Percentiles rank a stretch among this genome's conserved stretches.
phyloP scores from a whole-genome alignment of 208 protist species.

The Crithidia bombi region DNA sequence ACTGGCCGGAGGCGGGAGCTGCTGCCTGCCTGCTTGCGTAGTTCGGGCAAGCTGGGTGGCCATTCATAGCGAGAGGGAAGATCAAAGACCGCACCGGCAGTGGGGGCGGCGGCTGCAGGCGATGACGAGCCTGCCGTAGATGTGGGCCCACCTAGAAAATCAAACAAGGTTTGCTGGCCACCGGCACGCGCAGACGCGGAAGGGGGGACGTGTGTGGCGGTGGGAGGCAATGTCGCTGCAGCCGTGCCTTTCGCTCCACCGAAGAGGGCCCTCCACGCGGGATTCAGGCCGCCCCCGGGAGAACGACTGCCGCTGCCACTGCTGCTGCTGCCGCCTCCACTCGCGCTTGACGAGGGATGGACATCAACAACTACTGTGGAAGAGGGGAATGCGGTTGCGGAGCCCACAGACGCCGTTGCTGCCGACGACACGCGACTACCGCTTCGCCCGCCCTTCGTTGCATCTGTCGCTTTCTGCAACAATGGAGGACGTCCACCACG shows the following conservation, averaged over 20 bases:
- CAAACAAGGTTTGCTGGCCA: conserved; percentile 23
- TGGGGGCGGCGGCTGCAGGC: neutral
- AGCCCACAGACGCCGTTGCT: neutral
- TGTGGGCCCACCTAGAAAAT: neutral
- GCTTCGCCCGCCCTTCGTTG: neutral
- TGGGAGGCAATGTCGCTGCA: neutral
- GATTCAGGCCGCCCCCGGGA: conserved; percentile 1
- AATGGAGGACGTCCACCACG: conserved; percentile 8
- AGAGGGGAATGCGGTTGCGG: neutral
- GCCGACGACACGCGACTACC: neutral
- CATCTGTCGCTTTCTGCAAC: neutral
- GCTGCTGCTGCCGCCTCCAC: neutral
- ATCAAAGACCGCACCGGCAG: neutral
- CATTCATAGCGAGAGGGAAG: conserved; percentile 25
- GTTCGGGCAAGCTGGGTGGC: conserved; percentile 23
- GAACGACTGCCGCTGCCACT: neutral
- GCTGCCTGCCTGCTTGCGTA: conserved; percentile 12
- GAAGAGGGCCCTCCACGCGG: conserved; percentile 34
- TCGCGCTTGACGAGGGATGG: neutral
- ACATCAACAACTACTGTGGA: neutral
- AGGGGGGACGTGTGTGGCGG: neutral
- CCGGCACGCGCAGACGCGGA: neutral
- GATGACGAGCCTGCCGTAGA: neutral
- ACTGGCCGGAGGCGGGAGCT: conserved; percentile 21
- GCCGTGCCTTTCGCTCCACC: neutral